Evolutionary conservation across 2,329 filamentous ascomycete genomes (phyloP).

Genomic region (Claviceps fusiformis): DNA sequence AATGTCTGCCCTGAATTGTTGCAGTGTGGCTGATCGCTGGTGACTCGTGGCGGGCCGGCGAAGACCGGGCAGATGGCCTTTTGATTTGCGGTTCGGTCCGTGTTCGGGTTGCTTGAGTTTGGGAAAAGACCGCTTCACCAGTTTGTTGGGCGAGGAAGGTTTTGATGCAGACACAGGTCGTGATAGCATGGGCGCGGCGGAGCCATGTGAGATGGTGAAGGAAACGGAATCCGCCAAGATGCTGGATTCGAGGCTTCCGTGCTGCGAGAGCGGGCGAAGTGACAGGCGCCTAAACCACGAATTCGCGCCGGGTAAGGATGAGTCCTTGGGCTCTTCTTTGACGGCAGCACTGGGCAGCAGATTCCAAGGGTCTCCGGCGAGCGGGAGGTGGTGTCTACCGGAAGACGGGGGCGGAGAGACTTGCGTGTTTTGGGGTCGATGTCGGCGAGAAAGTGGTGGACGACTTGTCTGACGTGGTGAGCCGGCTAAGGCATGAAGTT

Average conservation of each 20-base stretch:
- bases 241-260: conserved; percentile 51
- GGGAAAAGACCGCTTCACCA: conserved; percentile 60
- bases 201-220: conserved; percentile 51
- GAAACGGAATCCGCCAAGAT: conserved; percentile 53
- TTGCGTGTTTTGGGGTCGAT: conserved; percentile 26
- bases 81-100: conserved; percentile 34
- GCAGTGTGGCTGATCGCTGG: conserved; percentile 58
- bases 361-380: conserved; percentile 12
- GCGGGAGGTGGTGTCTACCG: conserved; percentile 27
- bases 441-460: conserved; percentile 24
- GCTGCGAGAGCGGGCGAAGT: conserved; percentile 48
- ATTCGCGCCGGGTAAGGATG: conserved; percentile 40
- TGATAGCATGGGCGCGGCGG: conserved; percentile 48
- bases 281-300: conserved; percentile 66
- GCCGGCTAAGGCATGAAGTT: conserved; percentile 13
- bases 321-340: conserved; percentile 38
- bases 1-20: conserved; percentile 31
- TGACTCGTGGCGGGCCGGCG: conserved; percentile 67
- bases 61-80: conserved; percentile 50
- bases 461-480: conserved; percentile 18
- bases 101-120: conserved; percentile 26
- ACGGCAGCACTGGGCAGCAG: conserved; percentile 10
- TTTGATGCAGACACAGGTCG: conserved; percentile 22
- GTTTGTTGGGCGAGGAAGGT: conserved; percentile 54
- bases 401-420: conserved; percentile 25